These are phyloP conservation scores for Linnemannia elongata DNA, from an alignment of 192 early-diverging fungal genomes.

Conservation along the genomic window DNA sequence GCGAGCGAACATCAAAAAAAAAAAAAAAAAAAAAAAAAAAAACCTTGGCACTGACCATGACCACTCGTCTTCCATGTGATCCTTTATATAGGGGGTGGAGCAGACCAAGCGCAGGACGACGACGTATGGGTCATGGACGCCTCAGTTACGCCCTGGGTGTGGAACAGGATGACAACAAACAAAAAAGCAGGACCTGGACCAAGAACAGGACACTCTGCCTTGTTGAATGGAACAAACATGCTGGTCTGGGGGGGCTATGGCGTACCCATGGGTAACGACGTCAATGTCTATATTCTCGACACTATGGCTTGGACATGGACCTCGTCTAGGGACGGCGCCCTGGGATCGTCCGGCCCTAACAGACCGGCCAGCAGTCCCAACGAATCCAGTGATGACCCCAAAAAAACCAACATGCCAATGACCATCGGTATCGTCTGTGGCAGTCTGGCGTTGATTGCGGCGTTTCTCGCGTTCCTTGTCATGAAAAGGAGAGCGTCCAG, in stretches of 20 bases:
- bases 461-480: conserved; percentile 35
- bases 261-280: conserved; percentile 59
- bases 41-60: conserved; percentile 18
- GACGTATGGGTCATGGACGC: conserved; percentile 65
- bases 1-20: not conserved
- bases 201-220: conserved; percentile 75
- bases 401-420: conserved; percentile 15
- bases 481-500: conserved; percentile 16
- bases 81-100: conserved; percentile 53
- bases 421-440: conserved; percentile 44
- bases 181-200: conserved; percentile 62
- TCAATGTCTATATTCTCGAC: conserved; percentile 76
- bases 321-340: conserved; percentile 50
- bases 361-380: not conserved
- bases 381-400: not conserved
- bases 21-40: conserved; percentile 25
- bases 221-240: conserved; percentile 67
- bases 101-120: conserved; percentile 50
- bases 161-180: conserved; percentile 48
- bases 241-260: conserved; percentile 79
- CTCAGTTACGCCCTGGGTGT: conserved; percentile 47
- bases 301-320: conserved; percentile 71
- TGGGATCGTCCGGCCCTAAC: not conserved
- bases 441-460: conserved; percentile 54
- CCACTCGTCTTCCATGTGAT: conserved; percentile 15